Base-by-base conservation (phyloP, 1,139 yeast species). In the Suhomyces chickasaworum region DNA sequence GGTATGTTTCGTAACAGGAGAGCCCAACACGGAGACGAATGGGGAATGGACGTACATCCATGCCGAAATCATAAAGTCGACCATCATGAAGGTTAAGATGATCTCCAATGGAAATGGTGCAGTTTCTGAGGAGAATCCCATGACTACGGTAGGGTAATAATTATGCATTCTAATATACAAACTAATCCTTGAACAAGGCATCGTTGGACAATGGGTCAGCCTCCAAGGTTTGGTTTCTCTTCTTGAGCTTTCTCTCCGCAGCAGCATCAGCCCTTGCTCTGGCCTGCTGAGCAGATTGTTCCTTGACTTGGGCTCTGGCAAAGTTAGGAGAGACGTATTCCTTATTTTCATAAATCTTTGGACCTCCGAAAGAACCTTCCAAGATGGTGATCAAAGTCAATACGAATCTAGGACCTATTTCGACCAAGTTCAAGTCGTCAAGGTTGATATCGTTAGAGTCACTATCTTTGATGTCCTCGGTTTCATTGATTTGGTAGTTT, bases 281-380 rank as follows among this genome's bases (percentile, higher is more conserved):
- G 41, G 97, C 97, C 59, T 84, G 84, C 46, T 77, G 80, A 7
- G 98, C 98, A 50, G 86, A 83, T 61, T 86, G 80, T 58, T 85
- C 88, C 66, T 83, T 87, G 56, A 78, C 55, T 75, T 91, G 97
- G 12, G 99, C 90, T 73, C 99, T 86, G 44, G 87, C 95, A 55
- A 88, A 83, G 75, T 93, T 93, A 54, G 99, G 99, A 49, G 96
- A 88, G 43, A 93, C 97, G 66, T 89, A 93, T 69, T 93, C 95
- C 75, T 89, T 91, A 75, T 93, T 93, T 64, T 93, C 99, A 71
- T 89, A 93, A 55, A 93, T 89, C 77, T 93, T 90, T 52, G 99
- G 97, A 18, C 99, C 99, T 47, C 97, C 95, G 61, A 93, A 95
- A 2, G 98, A 89, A 41, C 99, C 99, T 70, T 93, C 99, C 54